Evolutionary conservation across 2,329 filamentous ascomycete species (phyloP).

Genomic region (Rhinocladiella similis): DNA sequence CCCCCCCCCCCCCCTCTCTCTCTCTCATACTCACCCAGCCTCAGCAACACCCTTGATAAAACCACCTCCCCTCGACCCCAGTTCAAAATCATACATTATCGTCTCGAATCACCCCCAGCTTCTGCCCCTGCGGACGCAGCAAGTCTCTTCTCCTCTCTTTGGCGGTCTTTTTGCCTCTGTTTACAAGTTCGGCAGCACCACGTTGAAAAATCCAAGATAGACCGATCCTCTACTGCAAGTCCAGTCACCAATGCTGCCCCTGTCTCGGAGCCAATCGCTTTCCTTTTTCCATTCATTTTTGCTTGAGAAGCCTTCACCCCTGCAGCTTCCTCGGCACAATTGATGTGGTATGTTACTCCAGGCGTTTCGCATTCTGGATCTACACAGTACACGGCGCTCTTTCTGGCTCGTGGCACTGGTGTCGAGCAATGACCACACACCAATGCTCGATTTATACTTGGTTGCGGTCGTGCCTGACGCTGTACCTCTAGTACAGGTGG

Average conservation of each 20-base stretch:
- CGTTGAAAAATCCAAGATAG: not conserved
- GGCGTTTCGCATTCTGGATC: constrained; percentile 16
- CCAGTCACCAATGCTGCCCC: no score
- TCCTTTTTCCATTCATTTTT: not conserved
- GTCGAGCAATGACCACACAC: constrained; percentile 18
- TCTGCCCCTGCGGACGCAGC: not conserved
- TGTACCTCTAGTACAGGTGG: not conserved
- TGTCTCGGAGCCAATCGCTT: no score
- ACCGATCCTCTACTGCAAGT: no score
- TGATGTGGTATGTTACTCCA: constrained; percentile 17
- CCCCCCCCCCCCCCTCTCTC: no score
- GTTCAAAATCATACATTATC: not conserved
- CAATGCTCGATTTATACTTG: not conserved
- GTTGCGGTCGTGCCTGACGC: not conserved
- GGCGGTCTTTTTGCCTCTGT: not conserved
- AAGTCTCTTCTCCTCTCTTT: not conserved
- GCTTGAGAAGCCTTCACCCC: not conserved
- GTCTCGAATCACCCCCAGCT: not conserved
- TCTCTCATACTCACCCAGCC: no score
- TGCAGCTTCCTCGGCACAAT: constrained; percentile 13
- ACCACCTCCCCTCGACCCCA: no score
- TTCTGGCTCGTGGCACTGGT: constrained; percentile 7
- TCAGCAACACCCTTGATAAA: no score
- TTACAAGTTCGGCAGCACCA: constrained; percentile 2
- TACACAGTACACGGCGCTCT: constrained; percentile 13